Percentiles rank a stretch among this genome's conserved stretches.
Evolutionary conservation across 2,329 filamentous ascomycete genomes (phyloP).

Genomic region (Mariannaea sp.): DNA sequence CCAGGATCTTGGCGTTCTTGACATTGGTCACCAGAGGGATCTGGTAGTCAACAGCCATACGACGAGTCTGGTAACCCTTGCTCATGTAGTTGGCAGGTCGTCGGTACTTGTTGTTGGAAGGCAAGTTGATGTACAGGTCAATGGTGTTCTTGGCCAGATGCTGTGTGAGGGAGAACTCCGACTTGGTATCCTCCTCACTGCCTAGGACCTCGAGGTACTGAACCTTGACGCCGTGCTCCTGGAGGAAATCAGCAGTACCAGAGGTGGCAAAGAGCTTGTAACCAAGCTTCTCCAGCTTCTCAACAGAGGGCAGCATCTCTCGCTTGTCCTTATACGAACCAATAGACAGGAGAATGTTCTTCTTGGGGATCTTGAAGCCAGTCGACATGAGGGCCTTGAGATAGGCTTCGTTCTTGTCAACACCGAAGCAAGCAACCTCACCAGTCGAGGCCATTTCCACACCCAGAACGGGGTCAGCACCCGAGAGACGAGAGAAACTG

Average conservation of each 20-base stretch:
- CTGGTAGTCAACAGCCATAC: conserved; percentile 98
- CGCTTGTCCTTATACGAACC: conserved; percentile 98
- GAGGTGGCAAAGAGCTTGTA: conserved; percentile 97
- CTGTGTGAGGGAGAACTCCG: conserved; percentile 95
- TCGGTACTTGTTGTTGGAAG: conserved; percentile 97
- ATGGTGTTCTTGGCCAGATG: conserved; percentile 98
- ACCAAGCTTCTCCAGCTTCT: conserved; percentile 86
- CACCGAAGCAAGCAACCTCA: conserved; percentile 95
- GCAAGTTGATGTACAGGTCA: conserved; percentile 97
- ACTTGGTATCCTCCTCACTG: conserved; percentile 82
- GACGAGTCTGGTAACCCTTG: conserved; percentile 92
- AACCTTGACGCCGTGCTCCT: conserved; percentile 88
- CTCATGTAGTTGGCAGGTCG: conserved; percentile 98
- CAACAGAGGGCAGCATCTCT: conserved; percentile 92
- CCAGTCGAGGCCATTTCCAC: conserved; percentile 99
- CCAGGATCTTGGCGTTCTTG: conserved; percentile 97
- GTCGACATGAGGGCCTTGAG: conserved; percentile 95
- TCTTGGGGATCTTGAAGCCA: conserved; percentile 94
- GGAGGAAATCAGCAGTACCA: conserved; percentile 94
- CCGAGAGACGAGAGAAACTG: conserved; percentile 95
- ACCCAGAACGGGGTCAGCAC: conserved; percentile 93
- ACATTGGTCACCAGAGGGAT: conserved; percentile 97
- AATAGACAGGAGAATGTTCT: conserved; percentile 93
- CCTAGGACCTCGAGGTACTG: conserved; percentile 91
- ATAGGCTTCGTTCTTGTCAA: conserved; percentile 96